Base-by-base conservation (phyloP, 345 rosid species). In the Populus ilicifolia region DNA sequence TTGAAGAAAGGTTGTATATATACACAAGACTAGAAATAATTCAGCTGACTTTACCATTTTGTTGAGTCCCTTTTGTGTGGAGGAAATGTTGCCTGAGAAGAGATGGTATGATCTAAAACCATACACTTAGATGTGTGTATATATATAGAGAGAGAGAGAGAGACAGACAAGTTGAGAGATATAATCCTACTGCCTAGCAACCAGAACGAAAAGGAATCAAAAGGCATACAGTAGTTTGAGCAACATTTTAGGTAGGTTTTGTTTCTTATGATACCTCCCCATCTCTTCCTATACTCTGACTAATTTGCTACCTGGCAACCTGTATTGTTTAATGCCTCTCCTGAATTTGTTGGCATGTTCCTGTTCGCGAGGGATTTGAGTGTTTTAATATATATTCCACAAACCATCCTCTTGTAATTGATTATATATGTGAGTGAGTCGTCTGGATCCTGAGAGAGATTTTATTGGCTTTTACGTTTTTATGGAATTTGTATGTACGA, bases 11-110 rank as follows among this genome's bases (percentile, higher is more conserved):
- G 21, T 50, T 17, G 56, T 17, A 50, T 50, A 18, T 17, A 44
- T 33, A 33, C 36, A 44, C n/a, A 17, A n/a, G 2, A 50, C 21
- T 50, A 0, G n/a, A 50, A 50, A 18, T 50, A 50, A 50, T 50
- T 50, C 56, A 18, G 56, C 56, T 14, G 68, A 33, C 38, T 52
- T 73, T 79, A 85, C 84, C 84, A 80, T 85, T 70, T 16, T 85
- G 75, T 29, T 73, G 44, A 50, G 70, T 73, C 63, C 63, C 41
- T 39, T 46, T 52, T 71, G 4, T 61, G 25, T 5, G 35, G 39
- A 13, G 39, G 39, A 64, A 30, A 17, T 50, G 56, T 0, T 50
- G 56, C 56, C 18, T 50, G 8, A 1, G 56, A 50, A 41, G 21
- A 50, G 56, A 50, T 50, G 56, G 56, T 18, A 5, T 50, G 21